Evolutionary conservation across 352 stramenopile genomes (phyloP).

Genomic region (Globisporangium barbulae): DNA sequence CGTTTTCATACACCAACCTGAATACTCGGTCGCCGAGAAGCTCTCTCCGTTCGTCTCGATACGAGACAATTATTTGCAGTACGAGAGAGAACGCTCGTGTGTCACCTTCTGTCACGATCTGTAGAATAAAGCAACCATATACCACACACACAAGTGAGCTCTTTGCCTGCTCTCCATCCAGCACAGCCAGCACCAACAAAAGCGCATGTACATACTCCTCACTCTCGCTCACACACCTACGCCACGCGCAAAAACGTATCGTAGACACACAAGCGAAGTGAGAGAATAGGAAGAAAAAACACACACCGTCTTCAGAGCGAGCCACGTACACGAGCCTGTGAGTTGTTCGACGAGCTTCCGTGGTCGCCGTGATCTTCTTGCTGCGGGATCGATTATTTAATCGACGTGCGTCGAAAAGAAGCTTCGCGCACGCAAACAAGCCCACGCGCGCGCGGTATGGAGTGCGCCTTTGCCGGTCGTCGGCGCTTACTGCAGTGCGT

Average conservation of each 20-base stretch:
- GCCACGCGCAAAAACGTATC: background rate
- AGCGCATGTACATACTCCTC: background rate
- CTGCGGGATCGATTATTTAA: background rate
- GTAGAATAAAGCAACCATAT: background rate
- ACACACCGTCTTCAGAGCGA: background rate
- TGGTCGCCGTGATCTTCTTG: slow-evolving; percentile 1
- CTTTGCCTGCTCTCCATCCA: background rate
- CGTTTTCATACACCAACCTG: background rate
- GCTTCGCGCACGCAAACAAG: background rate
- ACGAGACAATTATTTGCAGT: slow-evolving; percentile 4
- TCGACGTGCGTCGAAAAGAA: background rate
- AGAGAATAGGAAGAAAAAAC: background rate
- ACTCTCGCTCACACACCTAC: background rate
- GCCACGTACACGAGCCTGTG: background rate
- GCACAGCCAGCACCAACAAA: background rate
- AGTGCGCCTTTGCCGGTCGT: background rate
- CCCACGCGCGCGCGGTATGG: background rate
- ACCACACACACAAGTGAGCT: slow-evolving; percentile 1
- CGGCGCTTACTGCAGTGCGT: background rate
- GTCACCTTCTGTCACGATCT: slow-evolving; percentile 5
- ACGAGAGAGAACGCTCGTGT: background rate
- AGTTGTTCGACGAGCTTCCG: background rate
- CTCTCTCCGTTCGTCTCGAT: background rate
- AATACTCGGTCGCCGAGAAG: background rate
- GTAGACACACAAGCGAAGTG: background rate